phyloP scores from a whole-genome alignment of 805 yeast genomes.

The Saccharomycopsis guyanensis region DNA sequence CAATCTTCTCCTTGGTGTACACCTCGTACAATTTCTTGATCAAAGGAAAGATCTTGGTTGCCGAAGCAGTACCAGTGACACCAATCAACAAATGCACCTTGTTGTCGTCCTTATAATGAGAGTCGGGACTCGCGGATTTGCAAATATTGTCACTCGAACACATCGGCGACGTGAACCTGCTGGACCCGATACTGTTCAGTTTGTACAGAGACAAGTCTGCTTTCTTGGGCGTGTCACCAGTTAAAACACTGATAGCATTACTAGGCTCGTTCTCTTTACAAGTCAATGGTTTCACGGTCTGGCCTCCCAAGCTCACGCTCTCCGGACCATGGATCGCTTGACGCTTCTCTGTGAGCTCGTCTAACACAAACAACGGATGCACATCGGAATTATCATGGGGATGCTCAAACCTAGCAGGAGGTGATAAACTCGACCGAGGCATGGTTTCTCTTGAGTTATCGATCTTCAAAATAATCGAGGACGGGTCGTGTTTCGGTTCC shows the following conservation, averaged over 20 bases:
- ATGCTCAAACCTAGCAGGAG: background rate
- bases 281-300: conserved; percentile 13
- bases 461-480: conserved; percentile 15
- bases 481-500: too few relatives aligned
- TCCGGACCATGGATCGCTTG: conserved; percentile 19
- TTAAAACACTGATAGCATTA: conserved; percentile 11
- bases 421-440: conserved; percentile 12
- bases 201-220: background rate
- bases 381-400: conserved; percentile 3
- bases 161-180: conserved; percentile 1
- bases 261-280: conserved; percentile 19
- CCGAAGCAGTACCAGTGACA: conserved; percentile 94
- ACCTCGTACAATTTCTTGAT: conserved; percentile 78
- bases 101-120: conserved; percentile 51
- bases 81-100: conserved; percentile 84
- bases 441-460: conserved; percentile 15
- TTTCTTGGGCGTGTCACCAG: conserved; percentile 9
- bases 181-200: conserved; percentile 1
- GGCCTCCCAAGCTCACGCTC: conserved; percentile 2
- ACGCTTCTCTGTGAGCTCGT: conserved; percentile 14
- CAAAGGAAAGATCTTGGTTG: conserved; percentile 83
- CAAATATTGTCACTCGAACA: conserved; percentile 5
- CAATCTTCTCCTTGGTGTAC: conserved; percentile 64
- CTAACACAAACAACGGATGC: conserved; percentile 19
- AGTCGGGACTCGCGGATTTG: conserved; percentile 1